Evolutionary conservation across 2,329 filamentous ascomycete genomes (phyloP).

Genomic region (Trichophyton simii): DNA sequence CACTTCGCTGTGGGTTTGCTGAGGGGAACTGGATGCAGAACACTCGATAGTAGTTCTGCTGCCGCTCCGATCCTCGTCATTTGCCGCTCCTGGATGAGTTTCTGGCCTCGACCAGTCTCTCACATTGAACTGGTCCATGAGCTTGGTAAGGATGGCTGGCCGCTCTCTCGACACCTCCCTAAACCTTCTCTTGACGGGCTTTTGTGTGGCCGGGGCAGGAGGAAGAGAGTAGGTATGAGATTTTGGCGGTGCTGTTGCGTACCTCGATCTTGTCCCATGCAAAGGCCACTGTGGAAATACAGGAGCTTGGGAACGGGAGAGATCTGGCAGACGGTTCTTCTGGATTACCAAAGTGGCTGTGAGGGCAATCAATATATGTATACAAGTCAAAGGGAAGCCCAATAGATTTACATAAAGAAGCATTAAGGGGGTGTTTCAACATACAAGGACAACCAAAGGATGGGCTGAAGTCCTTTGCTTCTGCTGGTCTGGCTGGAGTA

Average conservation of each 20-base stretch:
- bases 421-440: background rate
- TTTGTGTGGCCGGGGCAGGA: background rate
- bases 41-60: background rate
- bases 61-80: background rate
- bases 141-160: slow-evolving; percentile 7
- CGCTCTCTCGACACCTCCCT: background rate
- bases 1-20: background rate
- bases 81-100: background rate
- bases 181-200: background rate
- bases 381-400: background rate
- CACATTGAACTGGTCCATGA: slow-evolving; percentile 9
- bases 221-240: background rate
- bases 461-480: background rate
- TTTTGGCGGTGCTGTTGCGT: background rate
- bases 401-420: background rate
- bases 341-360: background rate
- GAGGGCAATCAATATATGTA: background rate
- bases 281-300: background rate
- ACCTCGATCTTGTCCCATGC: background rate
- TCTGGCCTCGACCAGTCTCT: slow-evolving; percentile 1
- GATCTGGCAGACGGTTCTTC: background rate
- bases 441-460: background rate
- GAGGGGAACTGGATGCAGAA: background rate
- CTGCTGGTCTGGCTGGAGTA: background rate
- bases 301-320: background rate